Base-by-base conservation (phyloP, 805 yeast species). In the Teunomyces gatunensis region DNA sequence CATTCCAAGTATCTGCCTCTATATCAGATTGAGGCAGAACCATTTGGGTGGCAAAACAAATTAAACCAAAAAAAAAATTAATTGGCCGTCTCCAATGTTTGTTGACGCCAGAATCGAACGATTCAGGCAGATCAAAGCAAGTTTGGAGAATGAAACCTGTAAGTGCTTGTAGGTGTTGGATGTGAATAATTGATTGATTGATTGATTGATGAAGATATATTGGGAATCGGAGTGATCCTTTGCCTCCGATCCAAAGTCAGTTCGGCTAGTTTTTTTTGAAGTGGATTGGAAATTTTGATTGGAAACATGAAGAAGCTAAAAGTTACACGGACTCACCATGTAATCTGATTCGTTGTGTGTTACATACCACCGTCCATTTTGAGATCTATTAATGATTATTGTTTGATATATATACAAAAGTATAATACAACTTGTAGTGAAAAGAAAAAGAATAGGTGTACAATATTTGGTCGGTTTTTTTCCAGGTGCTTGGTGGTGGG, bases 341-440 rank as follows among this genome's bases (percentile, higher is more conserved):
- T 15, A 32, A 20, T 40, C 43, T 12, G 27, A 18, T 21, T 12
- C 25, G 15, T 9, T 13, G 32, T 30, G 32, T 30, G 45, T 47
- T 67, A 78, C 82, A 68, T 78, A 78, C 82, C 81, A 68, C 81
- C 80, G 77, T 78, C 83, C 83, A 78, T 78, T 61, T 68, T 77
- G 71, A 60, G 44, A 41, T 41, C 33, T 27, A 45, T 37, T 48
- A 42, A 39, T 28, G 49, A 45, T 50, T 57, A 50, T 53, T 54
- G 49, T 45, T 52, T 54, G 39, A 54, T 45, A 46, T 45, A 46
- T 51, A 54, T 53, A 51, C 37, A 49, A 51, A 49, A 36, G 45
- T 51, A 47, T 48, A 51, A 51, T 54, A 49, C 51, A 53, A 51
- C 55, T 32, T 54, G 58, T 54, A 54, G 53, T 52, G 49, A 52